A percentile compares a stretch with the other conserved stretches of the same genome.
phyloP scores from a whole-genome alignment of 805 yeast species.

The Myxozyma vanderwaltii region DNA sequence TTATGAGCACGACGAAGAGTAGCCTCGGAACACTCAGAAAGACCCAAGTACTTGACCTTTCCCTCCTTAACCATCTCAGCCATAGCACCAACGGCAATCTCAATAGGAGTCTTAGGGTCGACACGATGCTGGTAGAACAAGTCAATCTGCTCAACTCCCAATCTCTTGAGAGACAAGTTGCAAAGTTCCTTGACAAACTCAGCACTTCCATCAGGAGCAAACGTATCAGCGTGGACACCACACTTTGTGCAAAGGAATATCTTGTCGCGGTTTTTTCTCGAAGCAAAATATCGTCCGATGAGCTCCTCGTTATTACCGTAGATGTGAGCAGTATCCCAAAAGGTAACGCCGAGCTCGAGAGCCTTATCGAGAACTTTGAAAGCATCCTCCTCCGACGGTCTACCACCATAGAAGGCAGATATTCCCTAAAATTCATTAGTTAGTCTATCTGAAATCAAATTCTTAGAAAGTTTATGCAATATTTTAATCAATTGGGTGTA shows the following conservation, averaged over 20 bases:
- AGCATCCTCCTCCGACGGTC: constrained; percentile 49
- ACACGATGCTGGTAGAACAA: constrained; percentile 75
- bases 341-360: constrained; percentile 50
- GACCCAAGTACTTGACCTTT: constrained; percentile 65
- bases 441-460: not conserved
- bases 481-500: not conserved
- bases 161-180: constrained; percentile 21
- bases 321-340: constrained; percentile 70
- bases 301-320: constrained; percentile 62
- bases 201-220: constrained; percentile 38
- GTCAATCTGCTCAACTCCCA: constrained; percentile 44
- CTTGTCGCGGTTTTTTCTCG: constrained; percentile 51
- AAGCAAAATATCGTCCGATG: constrained; percentile 54
- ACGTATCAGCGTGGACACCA: constrained; percentile 42
- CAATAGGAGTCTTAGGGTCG: constrained; percentile 58
- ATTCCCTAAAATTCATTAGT: constrained; percentile 12
- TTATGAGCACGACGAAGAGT: constrained; percentile 62
- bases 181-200: constrained; percentile 24
- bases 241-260: constrained; percentile 67
- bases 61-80: constrained; percentile 64
- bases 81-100: constrained; percentile 59
- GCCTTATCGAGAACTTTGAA: constrained; percentile 55
- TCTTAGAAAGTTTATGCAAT: not conserved
- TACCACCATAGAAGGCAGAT: constrained; percentile 23
- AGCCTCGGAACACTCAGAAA: constrained; percentile 69